Evolutionary conservation across 345 rosid species (phyloP), one percentile per base, ranked within the genome.

Genomic region (Draba incana): DNA sequence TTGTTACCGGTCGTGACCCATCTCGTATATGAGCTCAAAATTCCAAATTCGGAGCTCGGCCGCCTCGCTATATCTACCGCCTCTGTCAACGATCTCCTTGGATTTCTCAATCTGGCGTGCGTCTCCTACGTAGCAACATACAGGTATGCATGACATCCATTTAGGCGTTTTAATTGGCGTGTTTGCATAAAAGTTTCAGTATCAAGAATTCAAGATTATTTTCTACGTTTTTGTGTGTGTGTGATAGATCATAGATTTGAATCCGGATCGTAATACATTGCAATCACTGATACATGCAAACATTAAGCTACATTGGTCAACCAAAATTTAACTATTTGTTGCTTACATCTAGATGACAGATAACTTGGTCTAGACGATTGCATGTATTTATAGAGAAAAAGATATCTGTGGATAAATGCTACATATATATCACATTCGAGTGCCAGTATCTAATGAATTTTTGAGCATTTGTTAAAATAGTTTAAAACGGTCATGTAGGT

Each of bases 11-110:
- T 61, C 27, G 28, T 77, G 24, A 71, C 80, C 0, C 76, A 67
- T 23, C 77, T 77, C 23, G 4, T 77, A 38, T 37, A 68, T 41
- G 80, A 60, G 56, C 72, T 77, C n/a, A 71, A 77, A 52, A 70
- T 77, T 14, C 61, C 75, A 28, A 77, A 71, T 37, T 77, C 80
- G 0, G 76, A 71, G 49, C 64, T 77, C 0, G 73, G 77, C 5
- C 68, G 76, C 25, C 56, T 77, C 9, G 69, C 61, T 43, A 65
- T 71, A 27, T 64, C 75, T n/a, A 50, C 24, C 2, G 60, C 80
- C 1, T 52, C 67, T 13, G 2, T 71, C 35, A 69, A 75, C 23
- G 79, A 84, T 44, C 2, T 76, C 14, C 16, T 77, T 13, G 72
- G 31, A 4, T 67, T 60, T 20, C 7, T 71, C 33, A 51, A 2